Evolutionary conservation across 495 filamentous ascomycete genomes (phyloP), one percentile per base, ranked within the genome.

Genomic region (Astrothelium macrocarpum): DNA sequence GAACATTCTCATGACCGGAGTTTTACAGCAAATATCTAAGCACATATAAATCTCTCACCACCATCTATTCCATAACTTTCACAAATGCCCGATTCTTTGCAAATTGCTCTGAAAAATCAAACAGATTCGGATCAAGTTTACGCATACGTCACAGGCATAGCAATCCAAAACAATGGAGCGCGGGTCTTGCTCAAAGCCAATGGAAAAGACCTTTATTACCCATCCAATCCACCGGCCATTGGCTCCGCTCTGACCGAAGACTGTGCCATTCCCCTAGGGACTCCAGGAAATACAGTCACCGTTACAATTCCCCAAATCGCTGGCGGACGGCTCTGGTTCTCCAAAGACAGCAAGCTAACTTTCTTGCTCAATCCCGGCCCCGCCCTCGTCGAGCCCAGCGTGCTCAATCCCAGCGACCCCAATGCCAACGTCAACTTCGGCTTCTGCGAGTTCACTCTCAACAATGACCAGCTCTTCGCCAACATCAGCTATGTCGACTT

Each of bases 401-500:
- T 86, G 12, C 85, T 82, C 16, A 90, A 90, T 69, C 72, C 78
- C 0, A 73, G 78, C 0, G 88, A 91, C 70, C 75, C 83, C 0
- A 90, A 90, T 68, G 84, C 86, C 70, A 78, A 82, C 32, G 73
- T 83, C 32, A 67, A 71, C 56, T 91, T 88, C 85, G 80, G 77
- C 32, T 91, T 91, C 69, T 81, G 78, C 73, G 88, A 91, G 71
- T 89, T 90, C 72, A 91, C 88, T 2, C 87, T 81, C 74, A 88
- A 89, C 72, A 70, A 70, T 58, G 62, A 73, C 23, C 83, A 90
- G 73, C 78, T 90, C 2, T 91, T 87, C 70, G 87, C 82, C 59
- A 91, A 91, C 69, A 87, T 90, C 67, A 81, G 78, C 61, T 87
- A 86, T 67, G 88, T 91, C 43, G 88, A 91, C 75, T 90, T 90